Evolutionary conservation across 2,329 filamentous ascomycete genomes (phyloP), one percentile per base, ranked within the genome.

Genomic region (Cercospora sp.): DNA sequence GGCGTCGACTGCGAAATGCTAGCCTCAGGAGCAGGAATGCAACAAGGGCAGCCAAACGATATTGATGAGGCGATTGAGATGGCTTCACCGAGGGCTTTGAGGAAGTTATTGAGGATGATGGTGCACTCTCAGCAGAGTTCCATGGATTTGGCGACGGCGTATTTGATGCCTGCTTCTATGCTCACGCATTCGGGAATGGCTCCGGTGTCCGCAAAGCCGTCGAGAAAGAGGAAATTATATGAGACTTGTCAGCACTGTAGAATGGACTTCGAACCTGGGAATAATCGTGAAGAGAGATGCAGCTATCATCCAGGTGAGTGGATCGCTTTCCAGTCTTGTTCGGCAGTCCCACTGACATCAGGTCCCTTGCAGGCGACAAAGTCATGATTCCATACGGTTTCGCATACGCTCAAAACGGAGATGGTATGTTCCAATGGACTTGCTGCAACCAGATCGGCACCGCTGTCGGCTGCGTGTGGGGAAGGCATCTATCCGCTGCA

Each of bases 31-130:
- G 48, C 48, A 51, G 45, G 53, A 58, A 28, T 23, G 23, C 65
- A 51, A 9, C 16, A n/a, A 10, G 12, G 13, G 3, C 23, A 63
- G n/a, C 26, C 60, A 5, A 23, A 36, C 3, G 42, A 51, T 51
- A 60, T 61, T 13, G 61, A 67, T n/a, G 33, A 53, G 10, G 66
- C 66, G 16, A 68, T 68, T n/a, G 62, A 68, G 13, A 53, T 48
- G 30, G 62, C 66, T 18, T 65, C 66, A 4, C 62, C 63, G 18
- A 30, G 63, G 20, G 63, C 63, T 3, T 42, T 68, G n/a, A 63
- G 66, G 23, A 59, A 53, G 13, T 48, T 68, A 18, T 59, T 68
- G 9, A 63, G 66, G 10, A 68, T 65, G 63, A 68, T 68, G 66
- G 66, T 65, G 12, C 61, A 68, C n/a, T 65, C 66, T 1, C 66